Evolutionary conservation across 306 rosid species (phyloP).

Genomic region (Malus orientalis): DNA sequence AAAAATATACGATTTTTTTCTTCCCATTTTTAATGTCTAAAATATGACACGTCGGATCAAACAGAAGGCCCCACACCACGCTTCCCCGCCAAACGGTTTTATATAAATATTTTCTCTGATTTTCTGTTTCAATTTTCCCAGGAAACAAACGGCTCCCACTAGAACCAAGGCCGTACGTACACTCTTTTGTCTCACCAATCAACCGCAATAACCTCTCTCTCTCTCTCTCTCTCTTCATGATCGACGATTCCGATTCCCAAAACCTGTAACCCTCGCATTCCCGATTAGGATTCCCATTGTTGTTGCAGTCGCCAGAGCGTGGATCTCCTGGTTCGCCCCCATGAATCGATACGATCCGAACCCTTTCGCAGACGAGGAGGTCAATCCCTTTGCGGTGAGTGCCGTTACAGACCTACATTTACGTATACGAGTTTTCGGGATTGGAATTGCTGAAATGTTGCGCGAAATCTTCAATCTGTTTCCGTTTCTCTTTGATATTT

Average conservation of each 20-base stretch:
- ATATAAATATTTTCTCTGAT: neutral
- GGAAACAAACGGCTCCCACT: slow-evolving; percentile 18
- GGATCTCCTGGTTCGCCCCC: slow-evolving; percentile 24
- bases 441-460: neutral
- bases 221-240: neutral
- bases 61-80: neutral
- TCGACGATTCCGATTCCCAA: neutral
- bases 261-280: neutral
- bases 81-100: neutral
- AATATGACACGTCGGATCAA: neutral
- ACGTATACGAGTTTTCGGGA: neutral
- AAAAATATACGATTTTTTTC: neutral
- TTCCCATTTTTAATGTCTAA: neutral
- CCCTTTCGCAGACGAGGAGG: slow-evolving; percentile 64
- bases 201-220: neutral
- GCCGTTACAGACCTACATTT: neutral
- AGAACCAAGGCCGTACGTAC: slow-evolving; percentile 20
- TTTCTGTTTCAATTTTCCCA: slow-evolving; percentile 20
- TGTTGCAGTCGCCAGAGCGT: neutral
- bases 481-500: neutral
- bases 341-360: slow-evolving; percentile 71
- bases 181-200: neutral
- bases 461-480: neutral
- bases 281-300: slow-evolving; percentile 7
- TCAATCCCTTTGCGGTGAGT: slow-evolving; percentile 74